These are phyloP conservation scores for Scheffersomyces cryptocercus DNA, from an alignment of 1,139 yeast species.

Conservation along the genomic window DNA sequence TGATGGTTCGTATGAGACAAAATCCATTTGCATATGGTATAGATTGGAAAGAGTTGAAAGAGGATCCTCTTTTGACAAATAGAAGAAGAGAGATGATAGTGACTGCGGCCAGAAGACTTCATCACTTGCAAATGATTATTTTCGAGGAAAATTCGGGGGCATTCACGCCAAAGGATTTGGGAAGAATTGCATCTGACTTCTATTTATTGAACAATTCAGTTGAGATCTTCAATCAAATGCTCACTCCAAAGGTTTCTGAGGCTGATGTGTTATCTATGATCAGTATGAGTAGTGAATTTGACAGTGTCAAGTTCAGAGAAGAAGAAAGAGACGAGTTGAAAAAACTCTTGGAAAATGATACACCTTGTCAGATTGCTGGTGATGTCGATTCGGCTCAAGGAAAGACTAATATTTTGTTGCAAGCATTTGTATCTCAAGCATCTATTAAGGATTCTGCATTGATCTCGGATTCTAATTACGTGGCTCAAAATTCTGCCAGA, in stretches of 20 bases:
- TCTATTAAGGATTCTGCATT: slow-evolving; percentile 75
- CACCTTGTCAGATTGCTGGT: slow-evolving; percentile 84
- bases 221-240: slow-evolving; percentile 83
- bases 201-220: slow-evolving; percentile 83
- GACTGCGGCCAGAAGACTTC: slow-evolving; percentile 79
- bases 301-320: slow-evolving; percentile 82
- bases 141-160: slow-evolving; percentile 85
- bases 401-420: slow-evolving; percentile 84
- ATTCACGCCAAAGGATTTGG: slow-evolving; percentile 83
- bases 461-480: slow-evolving; percentile 84
- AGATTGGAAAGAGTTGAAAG: slow-evolving; percentile 79
- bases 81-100: slow-evolving; percentile 74
- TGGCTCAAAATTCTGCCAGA: slow-evolving; percentile 94
- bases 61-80: slow-evolving; percentile 78
- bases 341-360: slow-evolving; percentile 56
- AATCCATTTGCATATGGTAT: slow-evolving; percentile 95
- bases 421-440: slow-evolving; percentile 82
- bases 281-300: slow-evolving; percentile 93
- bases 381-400: slow-evolving; percentile 76
- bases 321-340: slow-evolving; percentile 82
- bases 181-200: slow-evolving; percentile 93
- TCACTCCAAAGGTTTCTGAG: slow-evolving; percentile 84
- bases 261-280: slow-evolving; percentile 90
- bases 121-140: slow-evolving; percentile 86
- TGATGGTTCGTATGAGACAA: slow-evolving; percentile 91